phyloP scores from a whole-genome alignment of 148 eudicot species.

The Camellia lanceoleosa region DNA sequence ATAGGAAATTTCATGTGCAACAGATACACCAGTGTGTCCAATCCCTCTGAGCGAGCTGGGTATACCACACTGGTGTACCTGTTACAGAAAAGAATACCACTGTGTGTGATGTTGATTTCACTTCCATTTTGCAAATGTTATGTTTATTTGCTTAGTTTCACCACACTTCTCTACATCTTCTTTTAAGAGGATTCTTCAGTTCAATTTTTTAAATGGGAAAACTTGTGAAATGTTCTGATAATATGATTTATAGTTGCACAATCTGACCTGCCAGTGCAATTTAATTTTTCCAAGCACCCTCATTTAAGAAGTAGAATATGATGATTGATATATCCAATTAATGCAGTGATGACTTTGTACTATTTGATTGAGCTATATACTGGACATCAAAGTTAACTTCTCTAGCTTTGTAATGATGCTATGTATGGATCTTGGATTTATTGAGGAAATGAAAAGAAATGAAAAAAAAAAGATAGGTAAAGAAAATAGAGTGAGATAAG shows the following conservation, averaged over 20 bases:
- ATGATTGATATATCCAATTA: background rate
- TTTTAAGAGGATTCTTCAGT: background rate
- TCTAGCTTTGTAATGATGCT: too few relatives aligned
- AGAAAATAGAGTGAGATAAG: too few relatives aligned
- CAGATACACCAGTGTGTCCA: too few relatives aligned
- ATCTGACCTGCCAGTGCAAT: conserved; percentile 6
- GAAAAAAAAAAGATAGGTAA: too few relatives aligned
- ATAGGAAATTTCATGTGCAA: background rate
- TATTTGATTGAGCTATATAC: background rate
- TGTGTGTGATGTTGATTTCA: conserved; percentile 9
- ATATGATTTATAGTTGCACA: conserved; percentile 6
- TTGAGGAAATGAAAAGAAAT: too few relatives aligned
- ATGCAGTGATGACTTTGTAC: background rate
- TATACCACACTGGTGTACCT: too few relatives aligned
- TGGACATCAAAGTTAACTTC: too few relatives aligned
- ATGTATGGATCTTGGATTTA: too few relatives aligned
- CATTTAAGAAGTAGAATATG: background rate
- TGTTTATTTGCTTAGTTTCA: background rate
- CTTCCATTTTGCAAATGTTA: conserved; percentile 7
- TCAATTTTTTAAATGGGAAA: background rate
- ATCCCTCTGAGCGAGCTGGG: too few relatives aligned
- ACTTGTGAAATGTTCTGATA: background rate
- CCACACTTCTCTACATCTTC: conserved; percentile 1
- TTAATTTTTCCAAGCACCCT: background rate
- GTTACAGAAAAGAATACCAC: too few relatives aligned